Base-by-base conservation (phyloP, 805 yeast genomes). In the Wickerhamiella azymoides region DNA sequence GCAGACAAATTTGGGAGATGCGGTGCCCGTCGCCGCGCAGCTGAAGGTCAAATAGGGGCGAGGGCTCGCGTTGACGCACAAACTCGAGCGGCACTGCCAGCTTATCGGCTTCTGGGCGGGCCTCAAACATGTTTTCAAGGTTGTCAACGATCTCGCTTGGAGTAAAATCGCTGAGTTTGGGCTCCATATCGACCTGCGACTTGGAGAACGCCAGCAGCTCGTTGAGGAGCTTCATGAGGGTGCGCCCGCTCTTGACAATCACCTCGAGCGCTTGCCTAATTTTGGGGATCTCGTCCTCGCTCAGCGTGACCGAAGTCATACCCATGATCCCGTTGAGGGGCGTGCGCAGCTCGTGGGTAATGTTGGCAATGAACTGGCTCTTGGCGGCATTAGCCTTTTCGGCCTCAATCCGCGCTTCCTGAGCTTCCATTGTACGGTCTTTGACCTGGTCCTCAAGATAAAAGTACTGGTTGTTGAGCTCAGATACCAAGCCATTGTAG, bases 301-400 rank as follows among this genome's bases (percentile, higher is more conserved):
- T 88, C 80, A 84, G 76, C 1, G 96, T 88, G 46, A 89, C 83
- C 2, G 94, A 80, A 0, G 96, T 81, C 93, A 89, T 84, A 48
- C 98, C 98, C 47, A 92, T 66, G 25, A 89, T 89, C 60, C 97
- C 98, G 62, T 92, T 89, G 54, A 89, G 66, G 2, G 98, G 98
- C 0, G 97, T 89, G 54, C 96, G 72, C 56, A 89, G 70, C 65
- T 89, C 98, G 61, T 85, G 95, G 0, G 94, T 83, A 26, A 85
- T 84, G 57, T 85, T 86, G n/a, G 95, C 94, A 57, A 85, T 83
- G 60, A 85, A 85, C 10, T 84, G 83, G 6, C 96, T 84, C 59
- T 89, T 92, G 3, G 96, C 95, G 56, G 84, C 95, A 62, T 88
- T 89, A 1, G 98, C 97, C 30, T 81, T 76, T 38, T 64, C 69